Conservation (phyloP, 768 basidiomycete genomes). For the Auriscalpium microsporum region DNA sequence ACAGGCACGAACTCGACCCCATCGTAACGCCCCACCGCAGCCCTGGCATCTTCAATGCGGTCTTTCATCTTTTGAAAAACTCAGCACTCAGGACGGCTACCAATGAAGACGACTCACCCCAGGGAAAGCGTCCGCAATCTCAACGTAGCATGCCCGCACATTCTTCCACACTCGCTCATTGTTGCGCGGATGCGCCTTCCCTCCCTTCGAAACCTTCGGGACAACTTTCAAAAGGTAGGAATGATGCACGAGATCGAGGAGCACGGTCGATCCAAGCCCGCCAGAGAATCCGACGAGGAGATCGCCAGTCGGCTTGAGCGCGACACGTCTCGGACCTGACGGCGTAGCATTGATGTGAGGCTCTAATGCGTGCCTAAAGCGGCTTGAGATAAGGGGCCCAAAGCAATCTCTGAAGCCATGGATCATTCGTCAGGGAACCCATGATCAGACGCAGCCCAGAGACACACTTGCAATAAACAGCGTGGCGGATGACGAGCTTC, state of each 20-base stretch:
- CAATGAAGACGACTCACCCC: constrained; percentile 36
- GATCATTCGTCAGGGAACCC: no score
- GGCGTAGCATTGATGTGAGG: constrained; percentile 51
- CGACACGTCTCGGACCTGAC: constrained; percentile 47
- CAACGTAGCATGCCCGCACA: constrained; percentile 61
- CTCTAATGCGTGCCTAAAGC: constrained; percentile 59
- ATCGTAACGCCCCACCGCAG: constrained; percentile 38
- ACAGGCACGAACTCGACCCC: constrained; percentile 52
- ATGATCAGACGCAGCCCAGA: no score
- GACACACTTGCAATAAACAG: constrained; percentile 76
- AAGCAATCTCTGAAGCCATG: constrained; percentile 49
- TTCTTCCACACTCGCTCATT: constrained; percentile 54
- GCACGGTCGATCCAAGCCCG: constrained; percentile 64
- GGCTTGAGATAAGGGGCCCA: constrained; percentile 47
- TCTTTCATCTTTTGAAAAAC: constrained; percentile 38
- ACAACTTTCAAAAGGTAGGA: constrained; percentile 39
- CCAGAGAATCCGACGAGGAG: constrained; percentile 70
- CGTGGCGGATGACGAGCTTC: constrained; percentile 67
- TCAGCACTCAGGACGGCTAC: background rate
- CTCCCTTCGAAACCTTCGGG: constrained; percentile 34
- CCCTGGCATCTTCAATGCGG: constrained; percentile 42
- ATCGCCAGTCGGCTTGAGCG: constrained; percentile 59
- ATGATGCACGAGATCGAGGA: constrained; percentile 58
- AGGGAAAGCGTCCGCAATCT: constrained; percentile 51
- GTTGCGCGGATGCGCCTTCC: constrained; percentile 53